Evolutionary conservation across 352 stramenopile genomes (phyloP).

Genomic region (Globisporangium okanoganense): DNA sequence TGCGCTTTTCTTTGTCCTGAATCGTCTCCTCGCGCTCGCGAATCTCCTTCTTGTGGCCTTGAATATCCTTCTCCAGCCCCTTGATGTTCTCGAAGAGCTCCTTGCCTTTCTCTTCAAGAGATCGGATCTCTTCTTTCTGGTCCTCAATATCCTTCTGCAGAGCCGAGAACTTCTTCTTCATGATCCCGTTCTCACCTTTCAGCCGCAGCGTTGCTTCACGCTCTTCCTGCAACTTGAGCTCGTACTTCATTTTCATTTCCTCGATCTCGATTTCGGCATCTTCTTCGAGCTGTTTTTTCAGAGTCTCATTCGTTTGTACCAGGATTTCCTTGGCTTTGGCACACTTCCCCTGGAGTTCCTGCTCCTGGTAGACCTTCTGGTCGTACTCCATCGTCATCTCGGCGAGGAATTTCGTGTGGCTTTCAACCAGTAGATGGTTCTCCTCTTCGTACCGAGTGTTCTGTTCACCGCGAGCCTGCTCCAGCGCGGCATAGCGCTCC

Average conservation of each 20-base stretch:
- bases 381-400: constrained; percentile 93
- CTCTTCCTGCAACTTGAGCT: constrained; percentile 88
- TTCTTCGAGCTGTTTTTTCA: constrained; percentile 91
- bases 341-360: constrained; percentile 64
- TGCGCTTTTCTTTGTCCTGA: constrained; percentile 95
- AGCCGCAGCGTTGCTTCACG: constrained; percentile 89
- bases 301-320: constrained; percentile 85
- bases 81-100: constrained; percentile 92
- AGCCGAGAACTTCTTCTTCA: constrained; percentile 96
- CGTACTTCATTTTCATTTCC: constrained; percentile 90
- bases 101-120: constrained; percentile 89
- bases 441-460: constrained; percentile 73
- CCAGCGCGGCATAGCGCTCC: constrained; percentile 80
- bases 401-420: constrained; percentile 81
- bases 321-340: constrained; percentile 64
- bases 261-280: constrained; percentile 94
- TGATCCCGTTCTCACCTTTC: constrained; percentile 96
- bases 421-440: constrained; percentile 73
- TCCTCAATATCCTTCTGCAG: constrained; percentile 94
- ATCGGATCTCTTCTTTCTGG: constrained; percentile 92
- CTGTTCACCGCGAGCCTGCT: constrained; percentile 68
- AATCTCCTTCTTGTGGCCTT: constrained; percentile 92
- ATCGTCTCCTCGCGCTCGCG: constrained; percentile 92
- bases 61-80: constrained; percentile 91
- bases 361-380: constrained; percentile 86